These are phyloP conservation scores for Penicillium oxalicum DNA, from an alignment of 2,329 filamentous ascomycete genomes.

Conservation along the genomic window DNA sequence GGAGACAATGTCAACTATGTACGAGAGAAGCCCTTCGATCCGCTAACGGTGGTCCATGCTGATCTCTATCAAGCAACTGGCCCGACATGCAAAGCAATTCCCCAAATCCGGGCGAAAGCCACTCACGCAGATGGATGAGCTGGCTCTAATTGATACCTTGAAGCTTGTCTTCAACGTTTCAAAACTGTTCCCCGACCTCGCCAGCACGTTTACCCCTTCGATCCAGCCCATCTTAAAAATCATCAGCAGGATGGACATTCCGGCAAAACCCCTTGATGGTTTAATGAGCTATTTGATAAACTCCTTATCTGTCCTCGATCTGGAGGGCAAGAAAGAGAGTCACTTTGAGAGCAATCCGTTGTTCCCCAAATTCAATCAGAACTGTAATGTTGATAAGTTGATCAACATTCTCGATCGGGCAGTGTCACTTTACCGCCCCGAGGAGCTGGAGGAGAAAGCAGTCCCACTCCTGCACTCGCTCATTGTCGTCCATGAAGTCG, in stretches of 20 bases:
- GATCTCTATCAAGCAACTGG: conserved; percentile 50
- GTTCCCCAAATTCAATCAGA: conserved; percentile 60
- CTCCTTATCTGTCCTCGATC: conserved; percentile 70
- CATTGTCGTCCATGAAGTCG: conserved; percentile 63
- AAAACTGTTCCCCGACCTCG: conserved; percentile 62
- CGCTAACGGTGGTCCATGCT: conserved; percentile 6
- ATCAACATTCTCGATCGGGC: conserved; percentile 65
- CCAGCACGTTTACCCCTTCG: conserved; percentile 58
- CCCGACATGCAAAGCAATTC: conserved; percentile 60
- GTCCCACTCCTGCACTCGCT: conserved; percentile 71
- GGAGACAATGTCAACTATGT: conserved; percentile 60
- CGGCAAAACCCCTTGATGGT: conserved; percentile 63
- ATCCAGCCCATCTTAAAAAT: conserved; percentile 66
- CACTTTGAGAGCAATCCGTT: conserved; percentile 46
- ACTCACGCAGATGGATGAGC: conserved; percentile 54
- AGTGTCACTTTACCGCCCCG: conserved; percentile 56
- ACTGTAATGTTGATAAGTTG: conserved; percentile 57
- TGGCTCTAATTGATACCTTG: conserved; percentile 76
- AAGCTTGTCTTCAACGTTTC: conserved; percentile 88
- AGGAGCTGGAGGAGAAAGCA: conserved; percentile 65
- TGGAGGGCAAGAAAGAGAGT: conserved; percentile 51
- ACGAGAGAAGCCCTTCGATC: conserved; percentile 6
- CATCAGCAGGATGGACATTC: conserved; percentile 55
- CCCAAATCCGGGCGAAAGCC: conserved; percentile 35
- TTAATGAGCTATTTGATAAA: conserved; percentile 71